These are phyloP conservation scores for Irpex sp. DNA, from an alignment of 1,284 basidiomycete genomes.

Conservation along the genomic window DNA sequence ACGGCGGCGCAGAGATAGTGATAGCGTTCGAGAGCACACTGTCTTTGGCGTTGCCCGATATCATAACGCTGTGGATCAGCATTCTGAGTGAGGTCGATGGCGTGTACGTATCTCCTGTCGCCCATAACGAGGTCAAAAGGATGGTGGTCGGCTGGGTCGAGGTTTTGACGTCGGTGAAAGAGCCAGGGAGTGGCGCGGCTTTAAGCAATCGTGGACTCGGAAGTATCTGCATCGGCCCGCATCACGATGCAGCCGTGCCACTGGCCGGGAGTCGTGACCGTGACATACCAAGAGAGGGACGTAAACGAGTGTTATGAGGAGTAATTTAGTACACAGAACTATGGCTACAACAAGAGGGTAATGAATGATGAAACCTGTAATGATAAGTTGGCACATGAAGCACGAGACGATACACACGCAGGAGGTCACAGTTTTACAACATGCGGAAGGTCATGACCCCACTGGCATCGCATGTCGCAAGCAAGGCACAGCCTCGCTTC, in stretches of 20 bases:
- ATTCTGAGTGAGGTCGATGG: background rate
- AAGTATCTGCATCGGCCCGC: background rate
- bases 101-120: background rate
- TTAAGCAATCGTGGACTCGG: background rate
- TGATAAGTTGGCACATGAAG: background rate
- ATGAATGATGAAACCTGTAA: background rate
- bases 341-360: background rate
- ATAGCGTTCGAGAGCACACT: constrained; percentile 9
- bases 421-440: background rate
- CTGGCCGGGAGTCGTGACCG: background rate
- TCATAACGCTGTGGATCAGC: background rate
- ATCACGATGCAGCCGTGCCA: background rate
- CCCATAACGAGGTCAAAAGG: background rate
- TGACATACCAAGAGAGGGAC: background rate
- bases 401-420: background rate
- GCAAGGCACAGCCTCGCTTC: background rate
- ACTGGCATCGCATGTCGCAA: background rate
- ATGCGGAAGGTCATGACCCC: background rate
- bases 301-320: background rate
- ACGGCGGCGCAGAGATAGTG: constrained; percentile 16
- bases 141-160: background rate
- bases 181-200: background rate
- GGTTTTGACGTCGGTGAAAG: background rate
- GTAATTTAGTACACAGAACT: background rate
- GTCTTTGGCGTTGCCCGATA: constrained; percentile 7